Evolutionary conservation across 768 basidiomycete genomes (phyloP), one percentile per base, ranked within the genome.

Genomic region (Mycena galopus): DNA sequence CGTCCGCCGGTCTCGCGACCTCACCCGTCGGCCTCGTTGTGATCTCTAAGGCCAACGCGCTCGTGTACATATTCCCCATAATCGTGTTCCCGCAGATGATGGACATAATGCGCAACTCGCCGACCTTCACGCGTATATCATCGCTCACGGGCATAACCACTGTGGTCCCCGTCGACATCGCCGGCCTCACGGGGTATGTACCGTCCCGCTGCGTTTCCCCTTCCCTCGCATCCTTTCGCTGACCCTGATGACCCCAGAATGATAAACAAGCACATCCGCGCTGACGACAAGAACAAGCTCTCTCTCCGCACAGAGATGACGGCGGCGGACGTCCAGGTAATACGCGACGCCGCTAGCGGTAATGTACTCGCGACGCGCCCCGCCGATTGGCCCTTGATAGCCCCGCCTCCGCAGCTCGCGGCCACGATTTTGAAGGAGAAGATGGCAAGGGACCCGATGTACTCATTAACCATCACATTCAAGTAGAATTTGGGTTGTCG

Each of bases 361-460:
- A 68, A 68, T 30, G 58, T 68, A 17, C 67, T 68, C 58, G 27
- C 47, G 47, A 60, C 58, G n/a, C 50, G 58, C 44, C 27, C 58
- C 29, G 58, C 59, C 35, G 59, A 68, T 39, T 68, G 67, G 67
- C 58, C 58, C 35, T 29, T 61, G 50, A 35, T 68, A 29, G 67
- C 67, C 47, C 67, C 67, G 58, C 59, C 58, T 37, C 67, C 67
- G 59, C 58, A 61, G 47, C 59, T 68, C 33, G 59, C 67, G 23
- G 67, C 67, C 35, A 68, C 67, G 25, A 68, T 68, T 61, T 68
- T 68, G 67, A 68, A 61, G 67, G 67, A 68, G 50, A 68, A 68
- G 67, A 61, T 68, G 25, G 67, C 44, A 30, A 53, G 67, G 67
- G 67, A 68, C 21, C 12, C 58, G 58, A 68, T 55, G 25, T 68